Conservation (phyloP, 495 filamentous ascomycete species). For the Elaphomyces granulatus region DNA sequence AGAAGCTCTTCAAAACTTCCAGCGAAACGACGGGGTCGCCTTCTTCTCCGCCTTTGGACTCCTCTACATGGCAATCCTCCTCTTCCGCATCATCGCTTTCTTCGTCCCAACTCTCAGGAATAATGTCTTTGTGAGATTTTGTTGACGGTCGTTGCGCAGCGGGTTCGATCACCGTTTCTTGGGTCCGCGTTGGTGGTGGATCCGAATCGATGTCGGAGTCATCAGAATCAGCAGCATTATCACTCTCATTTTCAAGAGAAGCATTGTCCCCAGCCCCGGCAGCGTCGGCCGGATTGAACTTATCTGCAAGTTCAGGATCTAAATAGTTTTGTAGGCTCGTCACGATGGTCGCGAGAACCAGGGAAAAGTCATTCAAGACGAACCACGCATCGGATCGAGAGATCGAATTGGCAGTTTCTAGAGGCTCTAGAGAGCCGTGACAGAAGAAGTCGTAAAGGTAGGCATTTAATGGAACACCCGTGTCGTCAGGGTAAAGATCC, state of each 20-base stretch:
- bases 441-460: constrained; percentile 65
- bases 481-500: constrained; percentile 37
- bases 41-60: not conserved
- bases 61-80: not conserved
- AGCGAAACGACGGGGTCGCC: not conserved
- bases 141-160: not conserved
- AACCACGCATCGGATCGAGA: constrained; percentile 54
- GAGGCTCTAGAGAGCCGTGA: constrained; percentile 42
- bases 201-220: constrained; percentile 1
- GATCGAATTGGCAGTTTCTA: constrained; percentile 46
- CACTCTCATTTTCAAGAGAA: constrained; percentile 6
- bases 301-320: constrained; percentile 7
- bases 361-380: constrained; percentile 51
- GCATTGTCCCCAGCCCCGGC: constrained; percentile 8
- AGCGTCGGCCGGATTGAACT: constrained; percentile 5
- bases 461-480: constrained; percentile 42
- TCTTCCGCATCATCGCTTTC: not conserved
- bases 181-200: not conserved
- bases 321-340: constrained; percentile 35
- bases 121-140: not conserved
- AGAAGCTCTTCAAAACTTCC: constrained; percentile 30
- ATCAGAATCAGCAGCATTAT: not conserved
- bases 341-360: constrained; percentile 51
- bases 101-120: constrained; percentile 13
- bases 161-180: not conserved